phyloP scores from a whole-genome alignment of 345 rosid genomes.

The Corchorus capsularis region DNA sequence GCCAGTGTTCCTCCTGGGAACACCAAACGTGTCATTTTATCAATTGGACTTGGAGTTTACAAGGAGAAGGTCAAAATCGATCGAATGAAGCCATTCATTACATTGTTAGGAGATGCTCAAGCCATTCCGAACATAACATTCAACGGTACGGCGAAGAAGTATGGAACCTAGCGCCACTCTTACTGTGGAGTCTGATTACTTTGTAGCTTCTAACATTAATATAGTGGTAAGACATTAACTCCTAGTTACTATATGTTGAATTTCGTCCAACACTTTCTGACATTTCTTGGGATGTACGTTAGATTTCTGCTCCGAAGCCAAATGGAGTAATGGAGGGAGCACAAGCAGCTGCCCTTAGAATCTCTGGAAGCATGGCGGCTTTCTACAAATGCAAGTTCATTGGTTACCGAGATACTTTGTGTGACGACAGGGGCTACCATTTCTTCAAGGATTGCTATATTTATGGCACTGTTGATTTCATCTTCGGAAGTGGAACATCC shows the following conservation, averaged over 20 bases:
- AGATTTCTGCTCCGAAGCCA: constrained; percentile 54
- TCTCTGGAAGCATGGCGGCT: constrained; percentile 46
- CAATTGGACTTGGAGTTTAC: constrained; percentile 49
- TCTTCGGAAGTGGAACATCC: constrained; percentile 66
- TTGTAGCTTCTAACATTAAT: constrained; percentile 55
- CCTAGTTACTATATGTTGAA: neutral
- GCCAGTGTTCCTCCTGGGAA: constrained; percentile 49
- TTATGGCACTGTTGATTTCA: constrained; percentile 29
- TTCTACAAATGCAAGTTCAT: constrained; percentile 46
- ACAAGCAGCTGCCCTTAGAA: constrained; percentile 53
- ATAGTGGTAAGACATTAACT: constrained; percentile 37
- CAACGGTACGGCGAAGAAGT: constrained; percentile 46
- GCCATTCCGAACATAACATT: constrained; percentile 39
- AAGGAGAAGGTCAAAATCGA: constrained; percentile 59
- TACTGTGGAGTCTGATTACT: constrained; percentile 57
- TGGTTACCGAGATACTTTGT: constrained; percentile 61
- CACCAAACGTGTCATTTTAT: constrained; percentile 41
- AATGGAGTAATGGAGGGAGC: constrained; percentile 30
- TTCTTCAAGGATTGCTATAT: constrained; percentile 66
- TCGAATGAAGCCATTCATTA: constrained; percentile 48
- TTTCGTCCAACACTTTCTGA: neutral
- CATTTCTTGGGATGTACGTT: constrained; percentile 19
- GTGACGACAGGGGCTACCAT: constrained; percentile 63
- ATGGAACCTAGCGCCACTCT: constrained; percentile 76
- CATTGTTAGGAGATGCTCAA: constrained; percentile 49